These are phyloP conservation scores for Cucumis sativus DNA, from an alignment of 306 rosid species.

Conservation along the genomic window DNA sequence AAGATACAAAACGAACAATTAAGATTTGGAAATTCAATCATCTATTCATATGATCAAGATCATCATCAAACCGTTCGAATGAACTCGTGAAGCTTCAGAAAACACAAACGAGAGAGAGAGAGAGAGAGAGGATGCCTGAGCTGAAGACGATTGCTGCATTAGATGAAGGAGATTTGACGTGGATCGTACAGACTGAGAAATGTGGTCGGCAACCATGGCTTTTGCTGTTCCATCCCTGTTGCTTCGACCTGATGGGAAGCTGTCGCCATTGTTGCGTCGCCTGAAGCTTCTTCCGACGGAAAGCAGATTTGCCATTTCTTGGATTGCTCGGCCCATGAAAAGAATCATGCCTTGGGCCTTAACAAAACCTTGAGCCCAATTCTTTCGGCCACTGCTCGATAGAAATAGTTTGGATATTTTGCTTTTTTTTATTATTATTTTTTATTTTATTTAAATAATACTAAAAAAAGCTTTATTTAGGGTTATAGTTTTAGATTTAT, in stretches of 20 bases:
- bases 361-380: too few species aligned
- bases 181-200: conserved; percentile 73
- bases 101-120: background rate
- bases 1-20: background rate
- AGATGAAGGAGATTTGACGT: conserved; percentile 77
- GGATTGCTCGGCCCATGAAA: too few species aligned
- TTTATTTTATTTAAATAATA: too few species aligned
- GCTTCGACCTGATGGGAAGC: conserved; percentile 16
- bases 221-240: conserved; percentile 47
- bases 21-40: background rate
- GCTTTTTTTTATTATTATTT: too few species aligned
- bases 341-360: too few species aligned
- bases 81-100: background rate
- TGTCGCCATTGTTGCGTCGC: conserved; percentile 36
- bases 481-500: too few species aligned
- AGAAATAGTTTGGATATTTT: too few species aligned
- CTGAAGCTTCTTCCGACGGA: too few species aligned
- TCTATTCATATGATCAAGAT: background rate
- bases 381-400: too few species aligned
- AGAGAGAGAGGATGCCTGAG: conserved; percentile 37
- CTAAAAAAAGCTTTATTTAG: too few species aligned
- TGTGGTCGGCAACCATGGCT: conserved; percentile 58
- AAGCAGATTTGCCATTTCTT: too few species aligned
- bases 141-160: conserved; percentile 69
- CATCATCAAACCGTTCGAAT: background rate